Evolutionary conservation across 805 yeast genomes (phyloP), one percentile per base, ranked within the genome.

Genomic region (Suhomyces tanzawaensis): DNA sequence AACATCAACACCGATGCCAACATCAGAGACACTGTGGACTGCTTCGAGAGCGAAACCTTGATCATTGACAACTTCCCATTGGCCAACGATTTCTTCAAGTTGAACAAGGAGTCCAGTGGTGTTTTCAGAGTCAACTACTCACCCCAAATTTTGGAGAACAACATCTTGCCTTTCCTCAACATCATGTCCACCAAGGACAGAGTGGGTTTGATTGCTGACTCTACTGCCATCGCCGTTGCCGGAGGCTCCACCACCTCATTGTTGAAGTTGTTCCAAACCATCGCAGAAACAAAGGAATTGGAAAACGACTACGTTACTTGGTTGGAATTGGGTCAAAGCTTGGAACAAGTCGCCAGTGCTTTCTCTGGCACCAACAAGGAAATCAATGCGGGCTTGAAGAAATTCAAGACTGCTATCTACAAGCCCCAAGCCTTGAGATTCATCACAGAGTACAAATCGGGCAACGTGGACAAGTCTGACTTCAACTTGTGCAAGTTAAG

Each of bases 51-150:
- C 11, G 56, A 55, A 43, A 37, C 46, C 9, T 41, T 51, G 16
- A 40, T 42, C 7, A 41, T 60, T 32, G 55, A 52, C 11, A 42
- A 53, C 30, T 53, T 57, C 41, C 53, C 60, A 7, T 31, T 41
- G 14, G 39, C 47, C 5, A 23, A 45, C 7, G 52, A 53, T 6
- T 60, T 69, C 41, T 58, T 70, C 51, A 76, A 76, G 52, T 51
- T 79, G 42, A 79, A 78, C 56, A 68, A 66, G 31, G 70, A 74
- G 42, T 64, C 77, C 1, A 54, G 55, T 19, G 83, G 81, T 1
- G 76, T 76, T 30, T 76, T 72, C 49, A 67, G 83, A 38, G 80
- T 77, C 30, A 64, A 71, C 45, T 79, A 79, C 52, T 69, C 71
- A n/a, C 57, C 67, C 1, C 48, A 52, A 4, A 50, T 73, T 14